A percentile compares a stretch with the other conserved stretches of the same genome.
These are phyloP conservation scores for Stereocaulon alpinum DNA, from an alignment of 495 filamentous ascomycete genomes.

Conservation along the genomic window DNA sequence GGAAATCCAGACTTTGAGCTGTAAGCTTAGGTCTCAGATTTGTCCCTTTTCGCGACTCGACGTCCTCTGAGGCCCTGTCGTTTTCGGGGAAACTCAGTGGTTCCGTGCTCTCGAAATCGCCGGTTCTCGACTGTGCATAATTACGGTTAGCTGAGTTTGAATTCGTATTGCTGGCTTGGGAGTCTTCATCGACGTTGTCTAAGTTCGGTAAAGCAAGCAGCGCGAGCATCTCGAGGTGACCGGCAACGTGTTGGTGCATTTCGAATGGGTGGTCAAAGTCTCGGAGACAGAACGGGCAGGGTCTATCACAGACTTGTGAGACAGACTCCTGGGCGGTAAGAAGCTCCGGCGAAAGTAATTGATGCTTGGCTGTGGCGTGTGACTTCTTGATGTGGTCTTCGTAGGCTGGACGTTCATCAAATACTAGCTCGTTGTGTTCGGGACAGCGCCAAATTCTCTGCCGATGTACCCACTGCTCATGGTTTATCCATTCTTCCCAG, in stretches of 20 bases:
- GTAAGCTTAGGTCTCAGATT: no score
- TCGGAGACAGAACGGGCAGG: constrained; percentile 7
- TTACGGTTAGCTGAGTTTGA: not conserved
- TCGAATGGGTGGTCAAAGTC: not conserved
- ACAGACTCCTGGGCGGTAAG: constrained; percentile 2
- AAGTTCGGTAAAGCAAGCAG: constrained; percentile 3
- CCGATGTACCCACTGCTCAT: constrained; percentile 20
- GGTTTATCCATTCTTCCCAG: constrained; percentile 26
- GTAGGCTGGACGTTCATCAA: not conserved
- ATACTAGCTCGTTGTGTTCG: constrained; percentile 1
- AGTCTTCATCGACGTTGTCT: not conserved
- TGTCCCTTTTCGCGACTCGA: no score
- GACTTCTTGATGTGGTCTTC: constrained; percentile 3
- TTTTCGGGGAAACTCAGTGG: not conserved
- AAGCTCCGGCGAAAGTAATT: not conserved
- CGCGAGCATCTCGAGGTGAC: constrained; percentile 1
- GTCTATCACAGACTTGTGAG: constrained; percentile 3
- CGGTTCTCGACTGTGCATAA: not conserved
- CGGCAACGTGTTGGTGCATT: constrained; percentile 11
- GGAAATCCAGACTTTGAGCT: no score
- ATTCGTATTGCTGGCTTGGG: not conserved
- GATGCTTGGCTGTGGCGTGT: not conserved
- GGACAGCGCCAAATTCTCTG: constrained; percentile 14
- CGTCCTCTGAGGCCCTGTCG: not conserved
- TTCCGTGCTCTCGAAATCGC: constrained; percentile 19